Evolutionary conservation across 2,329 filamentous ascomycete species (phyloP), one percentile per base, ranked within the genome.

Genomic region (Aureobasidium sp.): DNA sequence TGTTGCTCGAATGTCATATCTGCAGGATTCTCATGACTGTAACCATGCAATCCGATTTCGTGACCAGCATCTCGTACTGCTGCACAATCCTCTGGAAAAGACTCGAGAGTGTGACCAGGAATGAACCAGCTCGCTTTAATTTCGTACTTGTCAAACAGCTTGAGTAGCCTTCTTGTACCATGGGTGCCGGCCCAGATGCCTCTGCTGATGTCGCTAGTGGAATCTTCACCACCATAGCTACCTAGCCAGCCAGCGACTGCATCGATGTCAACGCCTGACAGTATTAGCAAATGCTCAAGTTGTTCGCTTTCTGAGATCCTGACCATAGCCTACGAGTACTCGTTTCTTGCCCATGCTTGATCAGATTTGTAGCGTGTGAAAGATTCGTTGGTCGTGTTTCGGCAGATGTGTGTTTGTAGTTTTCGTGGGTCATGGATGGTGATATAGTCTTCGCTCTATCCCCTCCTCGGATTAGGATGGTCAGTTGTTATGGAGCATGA

Each of bases 191-290:
- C 88, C 66, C 84, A 91, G 34, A 88, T 73, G 63, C 81, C 79
- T 83, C 65, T 63, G n/a, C 29, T 62, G 83, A 86, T 86, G n/a
- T 55, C 39, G 11, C 53, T 58, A 1, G 83, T 84, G 8, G 82
- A 86, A 69, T 91, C 87, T 71, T 90, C 82, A 41, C 88, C 87
- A 16, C 86, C 86, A 67, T 91, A 91, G 0, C 84, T 88, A 0
- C 88, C 88, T 0, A 91, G 77, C 88, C 88, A 91, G 9, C 88
- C 87, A 1, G 87, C 83, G 1, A 90, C 86, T n/a, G 87, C 87
- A 65, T 91, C 87, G 30, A 91, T 86, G 64, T 91, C 88, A 29
- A 64, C 60, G 27, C 48, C 48, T 50, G 32, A 9, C 9, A 34
- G 10, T 9, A 11, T 34, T 34, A 34, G 32, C 32, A 10, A 3